Conservation (phyloP, 371 early-diverging fungal species). For the Batkoa obscura region DNA sequence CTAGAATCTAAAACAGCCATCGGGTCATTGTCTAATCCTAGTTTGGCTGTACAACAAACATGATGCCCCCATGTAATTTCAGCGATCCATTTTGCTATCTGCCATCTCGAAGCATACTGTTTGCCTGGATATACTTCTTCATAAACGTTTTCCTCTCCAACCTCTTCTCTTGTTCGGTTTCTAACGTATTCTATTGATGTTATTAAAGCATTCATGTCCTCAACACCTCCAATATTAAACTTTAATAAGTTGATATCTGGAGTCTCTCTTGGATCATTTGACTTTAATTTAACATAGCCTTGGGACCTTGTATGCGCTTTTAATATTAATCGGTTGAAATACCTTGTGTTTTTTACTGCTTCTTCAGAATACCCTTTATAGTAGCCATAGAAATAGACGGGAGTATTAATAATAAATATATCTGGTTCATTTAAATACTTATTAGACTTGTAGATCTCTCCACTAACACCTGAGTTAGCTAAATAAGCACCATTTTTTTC, state of each 20-base stretch:
- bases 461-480: not conserved
- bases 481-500: not conserved
- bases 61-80: constrained; percentile 12
- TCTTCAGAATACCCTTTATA: not conserved
- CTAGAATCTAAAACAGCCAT: constrained; percentile 18
- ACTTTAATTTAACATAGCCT: not conserved
- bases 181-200: not conserved
- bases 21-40: constrained; percentile 13
- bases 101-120: not conserved
- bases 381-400: constrained; percentile 1
- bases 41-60: constrained; percentile 12
- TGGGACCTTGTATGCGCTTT: not conserved
- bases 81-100: not conserved
- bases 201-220: not conserved
- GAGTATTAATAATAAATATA: not conserved
- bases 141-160: not conserved
- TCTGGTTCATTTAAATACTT: not conserved
- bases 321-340: not conserved
- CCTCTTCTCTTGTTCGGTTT: no score
- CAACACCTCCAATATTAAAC: not conserved
- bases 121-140: not conserved
- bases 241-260: constrained; percentile 6
- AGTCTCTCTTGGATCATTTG: not conserved
- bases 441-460: not conserved
- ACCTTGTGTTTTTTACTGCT: not conserved